phyloP scores from a whole-genome alignment of 331 rosid species.

The Quercus tomentella region DNA sequence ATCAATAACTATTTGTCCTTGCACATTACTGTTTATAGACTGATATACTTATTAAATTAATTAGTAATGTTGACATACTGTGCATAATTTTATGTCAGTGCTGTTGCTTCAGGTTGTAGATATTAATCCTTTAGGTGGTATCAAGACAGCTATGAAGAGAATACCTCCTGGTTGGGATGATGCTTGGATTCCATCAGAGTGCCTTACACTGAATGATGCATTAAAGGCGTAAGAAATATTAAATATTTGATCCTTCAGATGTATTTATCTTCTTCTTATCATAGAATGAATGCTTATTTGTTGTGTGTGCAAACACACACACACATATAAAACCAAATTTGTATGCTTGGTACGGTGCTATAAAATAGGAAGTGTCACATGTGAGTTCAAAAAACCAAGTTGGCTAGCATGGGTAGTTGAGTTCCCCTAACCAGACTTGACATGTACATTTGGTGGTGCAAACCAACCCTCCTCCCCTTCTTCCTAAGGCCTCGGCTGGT shows the following conservation, averaged over 20 bases:
- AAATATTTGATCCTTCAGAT: conserved; percentile 5
- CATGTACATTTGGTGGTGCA: neutral
- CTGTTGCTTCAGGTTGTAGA: conserved; percentile 49
- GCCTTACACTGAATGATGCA: conserved; percentile 60
- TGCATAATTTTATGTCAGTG: conserved; percentile 8
- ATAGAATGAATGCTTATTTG: neutral
- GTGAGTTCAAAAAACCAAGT: neutral
- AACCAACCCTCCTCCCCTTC: no score
- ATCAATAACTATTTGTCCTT: neutral
- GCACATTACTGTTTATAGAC: neutral
- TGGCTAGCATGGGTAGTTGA: neutral
- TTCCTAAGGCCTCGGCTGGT: neutral
- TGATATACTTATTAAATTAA: neutral
- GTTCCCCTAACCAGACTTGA: neutral
- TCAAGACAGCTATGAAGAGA: conserved; percentile 64
- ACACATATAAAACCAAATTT: no score
- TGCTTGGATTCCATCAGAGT: conserved; percentile 79
- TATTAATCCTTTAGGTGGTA: conserved; percentile 68
- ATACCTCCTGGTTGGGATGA: conserved; percentile 51
- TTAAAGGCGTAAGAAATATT: conserved; percentile 57
- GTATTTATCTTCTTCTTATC: neutral
- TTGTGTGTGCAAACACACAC: no score
- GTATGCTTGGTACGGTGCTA: neutral
- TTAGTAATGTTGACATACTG: neutral
- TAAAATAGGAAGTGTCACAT: neutral